Base-by-base conservation (phyloP, 805 yeast genomes). In the Candida patagonica region DNA sequence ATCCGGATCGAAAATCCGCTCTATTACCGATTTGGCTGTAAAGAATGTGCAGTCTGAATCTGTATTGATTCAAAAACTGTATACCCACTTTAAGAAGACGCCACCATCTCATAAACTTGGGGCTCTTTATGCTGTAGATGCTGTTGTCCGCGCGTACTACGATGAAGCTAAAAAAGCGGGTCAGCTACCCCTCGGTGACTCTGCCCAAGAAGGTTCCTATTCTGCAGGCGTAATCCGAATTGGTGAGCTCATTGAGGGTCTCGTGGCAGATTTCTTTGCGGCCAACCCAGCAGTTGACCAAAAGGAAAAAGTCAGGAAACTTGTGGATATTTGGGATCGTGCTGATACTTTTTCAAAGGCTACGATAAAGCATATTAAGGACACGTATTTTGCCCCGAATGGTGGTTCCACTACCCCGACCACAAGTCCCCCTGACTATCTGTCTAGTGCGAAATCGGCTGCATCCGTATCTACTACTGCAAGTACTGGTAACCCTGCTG, bases 1-100 rank as follows among this genome's bases (percentile, higher is more conserved):
- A 39, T 87, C 96, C 22, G 97, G 97, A 32, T 78, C 95, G 41
- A 86, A 96, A 66, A 92, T 89, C 62, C 84, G 84, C 60, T 78
- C 78, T 55, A 67, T 88, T 56, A 83, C 89, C 34, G 81, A 83
- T 42, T 59, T 83, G 46, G 94, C 95, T 42, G 68, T 79, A 45
- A 73, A 72, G 49, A 74, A 86, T 59, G 80, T 81, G 42, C 61
- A 56, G 44, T 59, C 63, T 24, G 80, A 75, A 55, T 67, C 80
- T 20, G 67, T 70, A 45, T 60, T 83, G 39, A 70, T 80, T 35
- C 70, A 76, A 36, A 66, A 69, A 46, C 67, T 84, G 49, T 72
- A 72, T 54, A 67, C 77, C 38, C 74, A 81, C 60, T 74, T 88
- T 63, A 81, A 76, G 61, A 72, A 75, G 42, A 74, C 84, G 15